phyloP scores from a whole-genome alignment of 1,139 yeast species.

The Geotrichum reessii region DNA sequence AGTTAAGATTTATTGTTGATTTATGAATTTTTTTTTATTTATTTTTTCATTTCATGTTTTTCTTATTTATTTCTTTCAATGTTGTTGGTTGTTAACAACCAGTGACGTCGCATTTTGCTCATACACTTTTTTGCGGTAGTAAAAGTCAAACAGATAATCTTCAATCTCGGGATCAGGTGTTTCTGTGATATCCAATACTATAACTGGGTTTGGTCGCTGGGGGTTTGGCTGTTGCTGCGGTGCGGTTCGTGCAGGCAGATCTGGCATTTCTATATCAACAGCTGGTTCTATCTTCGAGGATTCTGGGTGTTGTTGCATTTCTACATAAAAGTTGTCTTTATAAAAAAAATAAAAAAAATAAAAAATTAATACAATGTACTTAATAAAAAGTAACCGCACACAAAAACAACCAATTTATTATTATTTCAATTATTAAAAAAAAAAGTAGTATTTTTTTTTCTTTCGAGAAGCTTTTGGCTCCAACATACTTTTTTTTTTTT shows the following conservation, averaged over 20 bases:
- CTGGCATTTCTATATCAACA: not conserved
- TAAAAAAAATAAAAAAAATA: not conserved
- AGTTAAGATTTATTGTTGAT: no score
- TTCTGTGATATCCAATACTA: conserved; percentile 14
- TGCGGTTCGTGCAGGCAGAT: not conserved
- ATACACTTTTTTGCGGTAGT: conserved; percentile 10
- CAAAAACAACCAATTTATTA: no score
- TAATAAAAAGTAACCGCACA: no score
- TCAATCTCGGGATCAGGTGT: conserved; percentile 15
- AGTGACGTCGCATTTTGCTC: not conserved
- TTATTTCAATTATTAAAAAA: no score
- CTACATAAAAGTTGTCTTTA: not conserved
- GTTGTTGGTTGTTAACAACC: not conserved
- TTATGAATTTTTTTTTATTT: not conserved
- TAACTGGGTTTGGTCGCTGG: not conserved
- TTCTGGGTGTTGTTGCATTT: not conserved
- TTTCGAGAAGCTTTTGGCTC: no score
- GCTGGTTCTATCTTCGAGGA: not conserved
- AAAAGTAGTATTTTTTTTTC: no score
- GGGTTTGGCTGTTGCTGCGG: not conserved
- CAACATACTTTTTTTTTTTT: no score
- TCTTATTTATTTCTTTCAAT: not conserved
- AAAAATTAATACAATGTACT: no score
- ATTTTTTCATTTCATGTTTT: not conserved
- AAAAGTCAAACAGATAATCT: conserved; percentile 14